A percentile compares a stretch with the other conserved stretches of the same genome.
Conservation (phyloP, 1,284 basidiomycete species). For the Sphagnurus paluster region DNA sequence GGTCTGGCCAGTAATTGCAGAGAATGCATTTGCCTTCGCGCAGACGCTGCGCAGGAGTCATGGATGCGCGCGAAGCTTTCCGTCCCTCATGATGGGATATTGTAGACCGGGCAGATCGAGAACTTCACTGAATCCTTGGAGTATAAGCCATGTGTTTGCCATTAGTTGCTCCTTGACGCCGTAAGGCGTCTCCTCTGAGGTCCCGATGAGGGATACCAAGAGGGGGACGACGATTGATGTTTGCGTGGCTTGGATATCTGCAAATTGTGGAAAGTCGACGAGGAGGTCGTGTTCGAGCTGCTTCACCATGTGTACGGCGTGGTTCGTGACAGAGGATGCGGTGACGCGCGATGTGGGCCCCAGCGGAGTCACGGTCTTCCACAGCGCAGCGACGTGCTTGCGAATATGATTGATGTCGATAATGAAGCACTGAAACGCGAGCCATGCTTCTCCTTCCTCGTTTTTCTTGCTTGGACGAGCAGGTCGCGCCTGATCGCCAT, state of each 20-base stretch:
- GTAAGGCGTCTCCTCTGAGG: neutral
- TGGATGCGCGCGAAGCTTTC: neutral
- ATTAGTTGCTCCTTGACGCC: constrained; percentile 4
- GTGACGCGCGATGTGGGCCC: constrained; percentile 6
- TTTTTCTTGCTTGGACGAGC: neutral
- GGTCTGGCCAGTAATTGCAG: constrained; percentile 8
- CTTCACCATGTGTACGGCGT: constrained; percentile 8
- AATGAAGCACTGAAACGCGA: constrained; percentile 6
- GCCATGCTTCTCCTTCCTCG: neutral
- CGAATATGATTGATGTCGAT: constrained; percentile 4
- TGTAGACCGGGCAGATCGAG: neutral
- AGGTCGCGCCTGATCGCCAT: too few relatives aligned
- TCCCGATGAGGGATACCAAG: neutral
- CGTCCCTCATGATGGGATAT: constrained; percentile 4
- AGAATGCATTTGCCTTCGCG: constrained; percentile 9
- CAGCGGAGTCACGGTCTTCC: constrained; percentile 4
- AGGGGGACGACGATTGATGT: neutral
- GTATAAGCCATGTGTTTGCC: constrained; percentile 1
- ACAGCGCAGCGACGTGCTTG: constrained; percentile 1
- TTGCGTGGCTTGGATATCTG: constrained; percentile 1
- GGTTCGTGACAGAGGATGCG: constrained; percentile 7
- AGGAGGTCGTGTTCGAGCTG: constrained; percentile 7
- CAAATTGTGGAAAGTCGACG: constrained; percentile 6
- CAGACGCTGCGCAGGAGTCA: neutral
- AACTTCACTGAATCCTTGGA: constrained; percentile 1